phyloP scores from a whole-genome alignment of 2,329 filamentous ascomycete genomes.

The Beauveria rudraprayagi region DNA sequence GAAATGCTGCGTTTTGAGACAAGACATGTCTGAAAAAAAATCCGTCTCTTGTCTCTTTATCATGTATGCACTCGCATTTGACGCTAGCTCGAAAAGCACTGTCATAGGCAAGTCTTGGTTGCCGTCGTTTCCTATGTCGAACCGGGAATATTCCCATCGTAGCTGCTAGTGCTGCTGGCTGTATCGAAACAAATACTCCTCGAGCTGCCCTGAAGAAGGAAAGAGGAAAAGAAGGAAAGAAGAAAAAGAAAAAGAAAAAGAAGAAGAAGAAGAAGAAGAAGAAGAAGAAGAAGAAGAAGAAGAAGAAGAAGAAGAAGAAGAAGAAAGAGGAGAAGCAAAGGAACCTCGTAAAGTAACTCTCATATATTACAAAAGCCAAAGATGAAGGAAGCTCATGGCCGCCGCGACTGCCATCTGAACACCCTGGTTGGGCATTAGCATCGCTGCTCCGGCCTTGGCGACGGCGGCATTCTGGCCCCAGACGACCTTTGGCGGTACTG shows the following conservation, averaged over 20 bases:
- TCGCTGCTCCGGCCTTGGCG: background rate
- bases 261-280: background rate
- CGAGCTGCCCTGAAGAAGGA: background rate
- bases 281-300: background rate
- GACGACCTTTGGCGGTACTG: conserved; percentile 20
- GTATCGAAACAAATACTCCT: too few species aligned
- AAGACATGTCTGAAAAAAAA: too few species aligned
- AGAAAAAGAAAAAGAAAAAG: too few species aligned
- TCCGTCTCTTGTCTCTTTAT: background rate
- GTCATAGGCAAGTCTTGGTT: too few species aligned
- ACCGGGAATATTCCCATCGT: too few species aligned
- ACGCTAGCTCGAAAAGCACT: too few species aligned
- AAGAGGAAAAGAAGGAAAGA: background rate
- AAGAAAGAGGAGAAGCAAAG: background rate
- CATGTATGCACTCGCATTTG: too few species aligned
- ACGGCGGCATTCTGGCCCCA: conserved; percentile 14
- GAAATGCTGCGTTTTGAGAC: background rate
- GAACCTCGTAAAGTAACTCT: background rate
- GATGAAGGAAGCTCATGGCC: background rate
- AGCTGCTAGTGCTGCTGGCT: too few species aligned
- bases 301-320: background rate
- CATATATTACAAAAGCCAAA: background rate
- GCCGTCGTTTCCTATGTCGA: too few species aligned
- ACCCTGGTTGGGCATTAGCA: background rate
- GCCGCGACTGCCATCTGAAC: background rate